phyloP scores from a whole-genome alignment of 2,329 filamentous ascomycete genomes.

The Cadophora sp. region DNA sequence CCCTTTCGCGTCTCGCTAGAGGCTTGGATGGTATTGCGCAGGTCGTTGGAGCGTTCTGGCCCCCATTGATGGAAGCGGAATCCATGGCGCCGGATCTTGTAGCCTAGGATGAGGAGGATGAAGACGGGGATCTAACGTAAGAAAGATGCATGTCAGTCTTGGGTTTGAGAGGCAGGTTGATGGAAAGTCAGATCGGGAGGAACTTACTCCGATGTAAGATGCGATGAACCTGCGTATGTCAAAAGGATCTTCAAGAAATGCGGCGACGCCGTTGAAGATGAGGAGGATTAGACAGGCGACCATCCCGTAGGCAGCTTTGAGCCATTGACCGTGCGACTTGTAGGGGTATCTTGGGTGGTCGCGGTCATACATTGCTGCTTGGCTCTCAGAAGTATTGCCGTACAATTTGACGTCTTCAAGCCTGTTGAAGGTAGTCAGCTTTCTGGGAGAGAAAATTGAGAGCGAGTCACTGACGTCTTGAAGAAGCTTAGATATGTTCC shows the following conservation, averaged over 20 bases:
- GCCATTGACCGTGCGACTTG: slow-evolving; percentile 50
- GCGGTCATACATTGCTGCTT: slow-evolving; percentile 47
- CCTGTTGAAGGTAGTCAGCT: slow-evolving; percentile 34
- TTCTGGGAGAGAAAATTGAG: background rate
- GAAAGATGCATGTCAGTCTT: slow-evolving; percentile 1
- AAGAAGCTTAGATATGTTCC: slow-evolving; percentile 51
- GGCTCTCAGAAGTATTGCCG: slow-evolving; percentile 48
- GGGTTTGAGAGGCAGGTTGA: too few species aligned
- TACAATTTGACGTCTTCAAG: slow-evolving; percentile 49
- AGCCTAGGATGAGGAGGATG: slow-evolving; percentile 48
- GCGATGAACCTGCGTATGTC: slow-evolving; percentile 48
- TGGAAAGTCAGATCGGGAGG: slow-evolving; percentile 9
- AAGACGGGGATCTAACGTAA: slow-evolving; percentile 46
- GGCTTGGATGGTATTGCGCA: slow-evolving; percentile 49
- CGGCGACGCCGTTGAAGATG: slow-evolving; percentile 47
- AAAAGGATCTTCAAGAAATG: slow-evolving; percentile 48
- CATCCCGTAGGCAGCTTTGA: slow-evolving; percentile 48
- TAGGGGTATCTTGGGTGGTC: slow-evolving; percentile 48
- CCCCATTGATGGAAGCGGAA: slow-evolving; percentile 46
- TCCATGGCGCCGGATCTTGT: slow-evolving; percentile 49
- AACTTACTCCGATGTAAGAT: slow-evolving; percentile 50
- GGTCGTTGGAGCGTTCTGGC: slow-evolving; percentile 47
- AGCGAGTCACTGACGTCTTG: slow-evolving; percentile 43
- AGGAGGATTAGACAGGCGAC: slow-evolving; percentile 46
- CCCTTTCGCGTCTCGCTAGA: slow-evolving; percentile 47